phyloP scores from a whole-genome alignment of 345 rosid species.

The Eucalyptus erythrocorys region DNA sequence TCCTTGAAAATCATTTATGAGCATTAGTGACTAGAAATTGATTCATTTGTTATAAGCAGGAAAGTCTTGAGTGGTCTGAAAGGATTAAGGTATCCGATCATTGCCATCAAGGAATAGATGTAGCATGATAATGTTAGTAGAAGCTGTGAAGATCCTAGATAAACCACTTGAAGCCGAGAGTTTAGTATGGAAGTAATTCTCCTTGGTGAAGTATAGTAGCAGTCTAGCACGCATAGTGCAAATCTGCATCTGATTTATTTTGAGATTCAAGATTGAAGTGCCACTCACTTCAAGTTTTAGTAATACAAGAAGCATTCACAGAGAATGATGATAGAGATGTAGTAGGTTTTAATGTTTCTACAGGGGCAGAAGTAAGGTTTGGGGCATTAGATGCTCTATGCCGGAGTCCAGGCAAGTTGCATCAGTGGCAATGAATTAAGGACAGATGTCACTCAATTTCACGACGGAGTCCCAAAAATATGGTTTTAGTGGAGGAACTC shows the following conservation, averaged over 20 bases:
- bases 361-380: background rate
- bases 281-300: background rate
- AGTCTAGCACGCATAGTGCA: background rate
- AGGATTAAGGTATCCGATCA: background rate
- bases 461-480: background rate
- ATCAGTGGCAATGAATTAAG: background rate
- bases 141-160: background rate
- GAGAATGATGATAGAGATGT: background rate
- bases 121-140: background rate
- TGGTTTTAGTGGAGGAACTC: background rate
- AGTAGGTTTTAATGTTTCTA: background rate
- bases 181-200: background rate
- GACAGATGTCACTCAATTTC: background rate
- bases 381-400: background rate
- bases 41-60: background rate
- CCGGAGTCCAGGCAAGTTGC: too few species aligned
- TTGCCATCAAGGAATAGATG: background rate
- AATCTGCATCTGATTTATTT: background rate
- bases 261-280: background rate
- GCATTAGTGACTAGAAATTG: background rate
- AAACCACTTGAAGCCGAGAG: background rate
- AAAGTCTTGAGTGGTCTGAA: background rate
- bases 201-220: background rate
- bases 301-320: background rate
- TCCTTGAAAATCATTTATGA: background rate